Conservation (phyloP, 2,329 filamentous ascomycete species). For the Ilyonectria sp. region DNA sequence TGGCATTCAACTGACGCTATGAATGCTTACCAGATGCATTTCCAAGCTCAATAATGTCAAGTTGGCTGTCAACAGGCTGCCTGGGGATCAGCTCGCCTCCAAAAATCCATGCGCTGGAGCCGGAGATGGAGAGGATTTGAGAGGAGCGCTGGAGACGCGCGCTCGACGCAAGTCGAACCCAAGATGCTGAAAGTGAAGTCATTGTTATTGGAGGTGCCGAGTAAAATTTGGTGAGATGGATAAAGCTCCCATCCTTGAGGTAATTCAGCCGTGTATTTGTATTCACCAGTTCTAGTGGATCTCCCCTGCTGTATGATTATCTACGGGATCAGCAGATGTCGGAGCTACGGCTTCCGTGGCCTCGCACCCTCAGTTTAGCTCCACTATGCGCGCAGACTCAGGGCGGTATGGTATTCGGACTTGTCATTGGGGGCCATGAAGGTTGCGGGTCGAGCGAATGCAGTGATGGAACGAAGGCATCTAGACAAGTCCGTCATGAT, state of each 20-base stretch:
- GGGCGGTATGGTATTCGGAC: background rate
- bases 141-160: conserved; percentile 64
- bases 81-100: conserved; percentile 67
- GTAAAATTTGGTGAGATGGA: background rate
- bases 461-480: background rate
- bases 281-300: background rate
- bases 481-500: background rate
- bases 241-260: background rate
- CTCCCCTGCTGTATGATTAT: background rate
- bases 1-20: background rate
- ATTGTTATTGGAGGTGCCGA: background rate
- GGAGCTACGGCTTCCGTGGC: background rate
- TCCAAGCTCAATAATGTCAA: conserved; percentile 58
- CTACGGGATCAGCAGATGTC: background rate
- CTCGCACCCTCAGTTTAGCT: background rate
- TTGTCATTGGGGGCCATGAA: background rate
- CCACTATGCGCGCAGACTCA: background rate
- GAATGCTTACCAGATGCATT: conserved; percentile 12
- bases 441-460: background rate
- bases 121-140: conserved; percentile 60
- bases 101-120: conserved; percentile 60
- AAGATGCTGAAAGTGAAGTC: conserved; percentile 31
- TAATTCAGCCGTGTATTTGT: background rate
- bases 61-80: conserved; percentile 64
- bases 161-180: conserved; percentile 46